Evolutionary conservation across 2,329 filamentous ascomycete genomes (phyloP).

Genomic region (Aspergillus fijiensis): DNA sequence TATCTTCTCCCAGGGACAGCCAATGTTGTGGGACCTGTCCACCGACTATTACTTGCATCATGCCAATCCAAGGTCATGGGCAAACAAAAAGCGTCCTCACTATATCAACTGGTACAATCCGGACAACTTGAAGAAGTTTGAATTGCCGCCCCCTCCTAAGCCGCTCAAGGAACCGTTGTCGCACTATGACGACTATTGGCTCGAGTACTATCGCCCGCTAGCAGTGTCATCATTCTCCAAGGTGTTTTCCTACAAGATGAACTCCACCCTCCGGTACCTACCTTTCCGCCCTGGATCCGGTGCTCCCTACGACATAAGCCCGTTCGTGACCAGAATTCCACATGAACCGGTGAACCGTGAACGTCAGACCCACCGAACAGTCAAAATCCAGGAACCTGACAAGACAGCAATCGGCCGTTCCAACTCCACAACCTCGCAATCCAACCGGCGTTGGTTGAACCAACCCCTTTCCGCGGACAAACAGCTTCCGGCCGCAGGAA

Average conservation of each 20-base stretch:
- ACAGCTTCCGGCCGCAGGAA: slow-evolving; percentile 43
- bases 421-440: slow-evolving; percentile 13
- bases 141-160: slow-evolving; percentile 51
- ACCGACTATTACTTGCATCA: slow-evolving; percentile 98
- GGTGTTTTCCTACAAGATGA: slow-evolving; percentile 90
- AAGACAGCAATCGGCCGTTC: slow-evolving; percentile 45
- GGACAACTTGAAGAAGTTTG: slow-evolving; percentile 64
- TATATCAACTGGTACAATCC: slow-evolving; percentile 92
- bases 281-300: slow-evolving; percentile 67
- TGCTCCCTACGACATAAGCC: slow-evolving; percentile 78
- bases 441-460: slow-evolving; percentile 30
- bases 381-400: slow-evolving; percentile 65
- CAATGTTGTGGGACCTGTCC: slow-evolving; percentile 93
- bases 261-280: slow-evolving; percentile 80
- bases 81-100: slow-evolving; percentile 60
- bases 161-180: slow-evolving; percentile 34
- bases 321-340: slow-evolving; percentile 74
- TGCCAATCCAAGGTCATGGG: slow-evolving; percentile 73
- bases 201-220: slow-evolving; percentile 90
- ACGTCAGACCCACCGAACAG: slow-evolving; percentile 54
- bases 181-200: slow-evolving; percentile 91
- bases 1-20: slow-evolving; percentile 79
- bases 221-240: slow-evolving; percentile 87
- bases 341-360: slow-evolving; percentile 58
- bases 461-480: slow-evolving; percentile 37